Percentiles rank a stretch among this genome's conserved stretches.
phyloP scores from a whole-genome alignment of 179 eudicot species.

The Camellia oleifera region DNA sequence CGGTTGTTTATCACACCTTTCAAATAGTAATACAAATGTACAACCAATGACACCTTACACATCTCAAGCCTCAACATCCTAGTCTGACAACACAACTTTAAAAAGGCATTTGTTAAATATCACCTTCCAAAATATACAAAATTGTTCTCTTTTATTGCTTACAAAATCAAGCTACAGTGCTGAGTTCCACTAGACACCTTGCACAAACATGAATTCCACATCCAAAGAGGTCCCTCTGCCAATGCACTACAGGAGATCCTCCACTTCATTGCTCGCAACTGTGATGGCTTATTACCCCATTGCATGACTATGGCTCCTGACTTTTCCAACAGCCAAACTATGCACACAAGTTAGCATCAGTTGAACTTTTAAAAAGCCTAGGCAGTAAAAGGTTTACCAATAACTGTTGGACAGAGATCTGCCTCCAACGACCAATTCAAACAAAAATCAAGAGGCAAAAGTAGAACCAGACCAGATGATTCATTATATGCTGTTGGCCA shows the following conservation, averaged over 20 bases:
- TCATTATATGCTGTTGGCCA: slow-evolving; percentile 24
- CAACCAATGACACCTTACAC: not conserved
- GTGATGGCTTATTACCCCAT: not conserved
- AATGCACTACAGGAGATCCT: not conserved
- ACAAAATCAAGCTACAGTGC: not conserved
- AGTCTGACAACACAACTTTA: not conserved
- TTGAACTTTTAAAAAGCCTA: not conserved
- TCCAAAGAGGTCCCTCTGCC: not conserved
- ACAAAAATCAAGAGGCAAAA: not conserved
- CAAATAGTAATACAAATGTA: not conserved
- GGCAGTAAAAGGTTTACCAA: not conserved
- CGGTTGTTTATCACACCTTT: not conserved
- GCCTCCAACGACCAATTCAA: not conserved
- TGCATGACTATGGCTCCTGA: not conserved
- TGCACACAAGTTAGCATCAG: not conserved
- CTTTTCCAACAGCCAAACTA: not conserved
- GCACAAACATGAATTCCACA: not conserved
- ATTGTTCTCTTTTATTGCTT: not conserved
- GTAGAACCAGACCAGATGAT: not conserved
- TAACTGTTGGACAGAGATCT: not conserved
- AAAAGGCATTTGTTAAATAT: not conserved
- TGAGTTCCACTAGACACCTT: slow-evolving; percentile 3
- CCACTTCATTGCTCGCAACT: not conserved
- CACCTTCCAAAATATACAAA: not conserved
- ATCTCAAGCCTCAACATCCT: not conserved